Conservation (phyloP, 2,329 filamentous ascomycete genomes). For the Cryphonectria carpinicola region DNA sequence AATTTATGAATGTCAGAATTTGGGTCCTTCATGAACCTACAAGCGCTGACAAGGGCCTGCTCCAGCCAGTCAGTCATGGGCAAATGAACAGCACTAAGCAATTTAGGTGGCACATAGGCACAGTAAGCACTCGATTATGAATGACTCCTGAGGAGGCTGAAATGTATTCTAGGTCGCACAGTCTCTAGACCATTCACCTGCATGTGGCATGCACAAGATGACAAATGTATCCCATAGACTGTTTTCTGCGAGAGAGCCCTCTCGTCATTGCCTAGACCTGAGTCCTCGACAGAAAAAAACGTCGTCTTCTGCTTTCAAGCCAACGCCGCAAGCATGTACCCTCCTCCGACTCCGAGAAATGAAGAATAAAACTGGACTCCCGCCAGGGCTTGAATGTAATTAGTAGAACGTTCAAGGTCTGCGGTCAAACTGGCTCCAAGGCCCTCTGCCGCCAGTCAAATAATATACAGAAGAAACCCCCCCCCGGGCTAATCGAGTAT, state of each 20-base stretch:
- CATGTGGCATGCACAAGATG: constrained; percentile 15
- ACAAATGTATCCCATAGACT: constrained; percentile 1
- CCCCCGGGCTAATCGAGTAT: constrained; percentile 15
- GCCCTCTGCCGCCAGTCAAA: constrained; percentile 19
- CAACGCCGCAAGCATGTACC: constrained; percentile 23
- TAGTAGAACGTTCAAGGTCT: constrained; percentile 21
- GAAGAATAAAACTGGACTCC: constrained; percentile 15
- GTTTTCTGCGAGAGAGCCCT: not conserved
- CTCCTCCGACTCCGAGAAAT: constrained; percentile 20
- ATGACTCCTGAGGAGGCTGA: constrained; percentile 15
- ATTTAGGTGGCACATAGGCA: not conserved
- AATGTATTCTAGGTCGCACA: constrained; percentile 20
- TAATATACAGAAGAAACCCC: constrained; percentile 28
- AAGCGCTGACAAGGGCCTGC: not conserved
- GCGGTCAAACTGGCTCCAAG: constrained; percentile 6
- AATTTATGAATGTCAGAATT: not conserved
- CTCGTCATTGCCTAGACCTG: constrained; percentile 12
- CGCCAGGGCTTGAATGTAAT: constrained; percentile 24
- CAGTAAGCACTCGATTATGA: not conserved
- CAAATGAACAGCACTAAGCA: not conserved
- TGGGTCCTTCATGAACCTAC: too few species aligned
- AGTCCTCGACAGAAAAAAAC: not conserved
- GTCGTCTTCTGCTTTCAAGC: constrained; percentile 23
- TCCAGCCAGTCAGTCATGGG: too few species aligned
- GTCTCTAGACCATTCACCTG: constrained; percentile 7